Base-by-base conservation (phyloP, 2,329 filamentous ascomycete species). In the Penicillium janthinellum region DNA sequence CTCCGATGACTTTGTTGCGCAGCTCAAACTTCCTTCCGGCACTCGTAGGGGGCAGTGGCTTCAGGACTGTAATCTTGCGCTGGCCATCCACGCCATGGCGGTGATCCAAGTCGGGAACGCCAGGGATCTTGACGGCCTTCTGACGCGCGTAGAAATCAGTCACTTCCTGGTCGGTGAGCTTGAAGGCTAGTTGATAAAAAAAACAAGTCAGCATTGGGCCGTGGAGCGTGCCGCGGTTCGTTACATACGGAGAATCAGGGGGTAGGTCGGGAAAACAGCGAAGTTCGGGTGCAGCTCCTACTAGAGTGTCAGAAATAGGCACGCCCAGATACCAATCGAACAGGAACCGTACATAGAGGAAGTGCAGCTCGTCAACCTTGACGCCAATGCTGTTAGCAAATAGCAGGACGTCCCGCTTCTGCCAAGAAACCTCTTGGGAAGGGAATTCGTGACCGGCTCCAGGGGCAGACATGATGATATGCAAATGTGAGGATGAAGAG, bases 381-480 rank as follows among this genome's bases (percentile, higher is more conserved):
- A 84, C 88, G 58, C 93, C 93, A 75, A 97, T 94, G 79, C 89
- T 94, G 77, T 90, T 89, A 68, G 93, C 92, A 76, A 97, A 97
- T 62, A 98, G 87, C 62, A 97, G 83, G 38, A 88, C 86, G 82
- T 97, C 93, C 66, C 93, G 87, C 84, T 93, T 92, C 70, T 91
- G 78, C 93, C 92, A 97, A 69, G 88, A 85, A 11, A 96, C 91
- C 72, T 89, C 85, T 71, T 86, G 81, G 50, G 85, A 77, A 59
- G 91, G 91, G 75, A 90, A 96, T 77, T 95, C 86, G 78, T 93
- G 92, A 70, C 92, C 91, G 73, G 79, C 83, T 68, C 85, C 85
- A 50, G 84, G 84, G 59, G 75, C 76, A 56, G 77, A 79, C 79
- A 82, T 83, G 25, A 56, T 73, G 57, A 34, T 38, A 52, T 60